Evolutionary conservation across 345 rosid species (phyloP), one percentile per base, ranked within the genome.

Genomic region (Mercurialis annua): DNA sequence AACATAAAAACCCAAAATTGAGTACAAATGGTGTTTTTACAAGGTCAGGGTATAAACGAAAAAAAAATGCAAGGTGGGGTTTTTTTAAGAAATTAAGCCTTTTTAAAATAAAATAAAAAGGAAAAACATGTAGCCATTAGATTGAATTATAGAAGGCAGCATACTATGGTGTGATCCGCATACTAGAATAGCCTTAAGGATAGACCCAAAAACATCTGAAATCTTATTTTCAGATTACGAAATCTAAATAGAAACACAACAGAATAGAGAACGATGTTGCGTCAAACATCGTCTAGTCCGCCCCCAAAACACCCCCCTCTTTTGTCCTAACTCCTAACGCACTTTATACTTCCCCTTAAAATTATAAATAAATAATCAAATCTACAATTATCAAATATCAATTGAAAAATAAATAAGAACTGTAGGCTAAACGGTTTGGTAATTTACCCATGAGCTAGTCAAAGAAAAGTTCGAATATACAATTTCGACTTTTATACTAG

Each of bases 281-380:
- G 67, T 81, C 83, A 61, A 54, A 54, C 80, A 72, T 81, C 77
- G 81, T 42, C 73, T 44, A 70, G 81, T 81, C 81, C 77, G 73
- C 63, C 80, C 62, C 51, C 18, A 38, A 20, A 30, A 0, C 6
- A 33, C 62, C 61, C 58, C 56, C 62, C 71, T 26, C 24, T 30
- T 44, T 50, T 55, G 65, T 61, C 72, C 53, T 0, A 49, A 31
- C 53, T 18, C 47, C 47, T 29, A 16, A 1, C n/a, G n/a, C n/a
- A n/a, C 66, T 11, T 59, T 34, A n/a, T n/a, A n/a, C 30, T 10
- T 55, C 21, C 34, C 49, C 44, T n/a, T 8, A 3, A 51, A n/a
- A 59, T 11, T 1, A 16, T 0, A 21, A 52, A 10, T 11, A 15
- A 36, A 18, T 7, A 24, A 44, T 26, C 3, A 48, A 50, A 2